Conservation (phyloP, 129 eudicot genomes). For the Flaveria ramosissima region DNA sequence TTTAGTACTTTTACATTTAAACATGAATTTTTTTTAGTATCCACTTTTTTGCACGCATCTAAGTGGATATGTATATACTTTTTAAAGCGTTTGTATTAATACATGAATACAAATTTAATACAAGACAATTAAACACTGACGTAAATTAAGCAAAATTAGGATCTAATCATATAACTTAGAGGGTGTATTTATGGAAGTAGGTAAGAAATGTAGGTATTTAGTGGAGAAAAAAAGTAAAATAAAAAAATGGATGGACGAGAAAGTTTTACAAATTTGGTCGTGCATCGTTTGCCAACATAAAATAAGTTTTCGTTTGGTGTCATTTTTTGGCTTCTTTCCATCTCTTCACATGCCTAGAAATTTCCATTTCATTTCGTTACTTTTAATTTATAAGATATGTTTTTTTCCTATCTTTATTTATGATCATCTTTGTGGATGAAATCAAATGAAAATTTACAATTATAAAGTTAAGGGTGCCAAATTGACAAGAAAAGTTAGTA, state of each 20-base stretch:
- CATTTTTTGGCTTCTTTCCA: conserved; percentile 33
- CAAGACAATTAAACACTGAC: too few species aligned
- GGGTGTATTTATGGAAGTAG: neutral
- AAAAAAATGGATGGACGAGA: conserved; percentile 7
- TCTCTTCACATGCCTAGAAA: conserved; percentile 45
- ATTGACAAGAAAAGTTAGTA: too few species aligned
- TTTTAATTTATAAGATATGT: neutral
- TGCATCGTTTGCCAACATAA: conserved; percentile 25
- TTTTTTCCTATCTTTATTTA: neutral
- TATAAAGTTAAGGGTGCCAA: too few species aligned
- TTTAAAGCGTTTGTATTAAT: too few species aligned
- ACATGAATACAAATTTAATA: too few species aligned
- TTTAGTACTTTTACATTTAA: too few species aligned
- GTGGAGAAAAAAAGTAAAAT: neutral
- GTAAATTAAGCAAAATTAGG: too few species aligned
- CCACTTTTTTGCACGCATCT: too few species aligned
- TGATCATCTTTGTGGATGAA: too few species aligned
- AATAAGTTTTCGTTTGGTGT: conserved; percentile 28
- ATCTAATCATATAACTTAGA: neutral
- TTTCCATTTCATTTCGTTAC: conserved; percentile 14
- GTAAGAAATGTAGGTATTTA: conserved; percentile 17
- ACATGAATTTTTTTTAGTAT: too few species aligned
- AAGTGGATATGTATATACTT: too few species aligned
- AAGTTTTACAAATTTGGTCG: conserved; percentile 17
- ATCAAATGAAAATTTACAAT: too few species aligned